Evolutionary conservation across 2,329 filamentous ascomycete species (phyloP).

Genomic region (Pseudogymnoascus pannorum): DNA sequence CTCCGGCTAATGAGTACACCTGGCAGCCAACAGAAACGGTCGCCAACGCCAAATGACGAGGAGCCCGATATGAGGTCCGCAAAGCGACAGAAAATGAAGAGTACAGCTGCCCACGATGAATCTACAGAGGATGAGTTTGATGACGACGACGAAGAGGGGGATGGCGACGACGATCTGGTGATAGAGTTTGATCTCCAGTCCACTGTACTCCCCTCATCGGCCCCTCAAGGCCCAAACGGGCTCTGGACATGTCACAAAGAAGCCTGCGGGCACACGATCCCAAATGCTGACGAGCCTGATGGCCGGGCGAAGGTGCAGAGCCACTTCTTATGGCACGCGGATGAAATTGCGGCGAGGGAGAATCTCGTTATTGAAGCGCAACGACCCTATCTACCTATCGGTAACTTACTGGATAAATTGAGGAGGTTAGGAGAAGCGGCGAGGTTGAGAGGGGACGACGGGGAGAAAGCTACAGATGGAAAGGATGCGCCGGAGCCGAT

Average conservation of each 20-base stretch:
- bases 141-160: not conserved
- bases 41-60: slow-evolving; percentile 3
- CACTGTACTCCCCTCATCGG: slow-evolving; percentile 36
- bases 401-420: slow-evolving; percentile 50
- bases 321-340: slow-evolving; percentile 56
- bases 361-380: slow-evolving; percentile 48
- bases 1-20: not conserved
- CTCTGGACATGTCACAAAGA: slow-evolving; percentile 61
- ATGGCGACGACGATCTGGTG: slow-evolving; percentile 8
- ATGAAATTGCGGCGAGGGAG: slow-evolving; percentile 38
- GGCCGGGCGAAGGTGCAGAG: slow-evolving; percentile 50
- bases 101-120: not conserved
- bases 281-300: slow-evolving; percentile 48
- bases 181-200: slow-evolving; percentile 27
- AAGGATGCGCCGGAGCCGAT: not conserved
- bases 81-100: slow-evolving; percentile 6
- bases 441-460: slow-evolving; percentile 20
- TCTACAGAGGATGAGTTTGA: not conserved
- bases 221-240: slow-evolving; percentile 49
- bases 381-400: slow-evolving; percentile 48
- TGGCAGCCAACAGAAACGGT: not conserved
- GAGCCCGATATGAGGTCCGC: not conserved
- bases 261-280: slow-evolving; percentile 57
- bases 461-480: slow-evolving; percentile 22
- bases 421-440: slow-evolving; percentile 38